Evolutionary conservation across 768 basidiomycete genomes (phyloP).

Genomic region (Kockovaella imperatae): DNA sequence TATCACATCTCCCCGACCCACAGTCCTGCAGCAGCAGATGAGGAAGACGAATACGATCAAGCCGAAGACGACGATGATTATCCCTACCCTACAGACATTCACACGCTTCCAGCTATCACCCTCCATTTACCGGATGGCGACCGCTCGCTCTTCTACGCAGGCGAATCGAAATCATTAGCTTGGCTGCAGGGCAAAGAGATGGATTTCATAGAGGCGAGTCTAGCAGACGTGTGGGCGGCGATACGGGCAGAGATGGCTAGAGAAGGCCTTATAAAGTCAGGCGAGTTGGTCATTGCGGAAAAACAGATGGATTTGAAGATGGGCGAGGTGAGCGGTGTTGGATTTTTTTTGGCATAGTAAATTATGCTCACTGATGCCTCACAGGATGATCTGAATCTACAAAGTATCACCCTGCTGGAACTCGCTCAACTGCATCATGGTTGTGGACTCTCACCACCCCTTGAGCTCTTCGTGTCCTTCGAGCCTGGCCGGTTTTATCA

Average conservation of each 20-base stretch:
- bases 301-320: slow-evolving; percentile 31
- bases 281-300: slow-evolving; percentile 26
- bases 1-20: slow-evolving; percentile 52
- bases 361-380: neutral
- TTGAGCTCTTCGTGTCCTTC: slow-evolving; percentile 19
- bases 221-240: slow-evolving; percentile 39
- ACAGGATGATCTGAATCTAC: slow-evolving; percentile 29
- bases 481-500: slow-evolving; percentile 17
- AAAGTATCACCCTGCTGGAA: slow-evolving; percentile 40
- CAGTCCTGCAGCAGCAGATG: slow-evolving; percentile 57
- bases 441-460: slow-evolving; percentile 22
- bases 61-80: slow-evolving; percentile 49
- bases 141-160: slow-evolving; percentile 17
- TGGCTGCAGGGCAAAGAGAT: slow-evolving; percentile 31
- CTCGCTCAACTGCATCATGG: slow-evolving; percentile 43
- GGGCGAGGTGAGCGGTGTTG: slow-evolving; percentile 25
- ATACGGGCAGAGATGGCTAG: slow-evolving; percentile 12
- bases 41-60: slow-evolving; percentile 50
- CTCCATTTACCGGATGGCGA: slow-evolving; percentile 49
- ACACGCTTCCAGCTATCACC: slow-evolving; percentile 71
- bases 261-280: slow-evolving; percentile 12
- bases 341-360: neutral
- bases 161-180: slow-evolving; percentile 18
- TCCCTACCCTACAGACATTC: slow-evolving; percentile 48
- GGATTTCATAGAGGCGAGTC: slow-evolving; percentile 47